Evolutionary conservation across 208 protist species (phyloP).

Genomic region (Leishmania major): DNA sequence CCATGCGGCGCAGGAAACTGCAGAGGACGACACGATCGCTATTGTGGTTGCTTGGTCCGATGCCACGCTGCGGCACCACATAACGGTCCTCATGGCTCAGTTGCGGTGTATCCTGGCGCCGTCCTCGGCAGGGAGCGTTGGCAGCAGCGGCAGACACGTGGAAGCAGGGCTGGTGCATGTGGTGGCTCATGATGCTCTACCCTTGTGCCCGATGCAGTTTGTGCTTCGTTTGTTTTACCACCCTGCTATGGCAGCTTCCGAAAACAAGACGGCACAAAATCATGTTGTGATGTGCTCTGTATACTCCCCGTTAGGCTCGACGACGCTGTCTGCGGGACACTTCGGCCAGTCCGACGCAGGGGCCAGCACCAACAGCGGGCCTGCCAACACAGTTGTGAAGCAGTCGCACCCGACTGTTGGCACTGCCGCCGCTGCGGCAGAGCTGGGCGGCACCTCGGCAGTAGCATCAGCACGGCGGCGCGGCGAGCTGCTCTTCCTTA

Average conservation of each 20-base stretch:
- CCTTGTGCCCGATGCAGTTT: constrained; percentile 18
- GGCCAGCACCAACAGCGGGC: neutral
- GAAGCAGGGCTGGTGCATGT: constrained; percentile 21
- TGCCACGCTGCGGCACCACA: constrained; percentile 24
- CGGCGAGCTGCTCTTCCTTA: constrained; percentile 23
- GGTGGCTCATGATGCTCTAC: constrained; percentile 38
- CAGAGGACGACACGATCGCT: constrained; percentile 15
- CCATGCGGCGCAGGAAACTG: neutral
- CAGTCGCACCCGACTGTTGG: neutral
- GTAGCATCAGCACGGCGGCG: constrained; percentile 11
- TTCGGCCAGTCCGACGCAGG: neutral
- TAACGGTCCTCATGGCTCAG: constrained; percentile 21
- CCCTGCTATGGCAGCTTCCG: constrained; percentile 8
- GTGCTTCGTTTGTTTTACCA: constrained; percentile 43
- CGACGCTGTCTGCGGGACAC: neutral
- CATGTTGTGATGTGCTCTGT: constrained; percentile 33
- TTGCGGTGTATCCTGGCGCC: constrained; percentile 14
- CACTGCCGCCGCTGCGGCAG: constrained; percentile 5
- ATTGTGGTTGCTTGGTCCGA: constrained; percentile 31
- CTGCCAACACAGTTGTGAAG: neutral
- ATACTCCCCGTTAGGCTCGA: constrained; percentile 9
- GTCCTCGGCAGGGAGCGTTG: neutral
- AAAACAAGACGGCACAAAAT: neutral
- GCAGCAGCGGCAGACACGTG: neutral
- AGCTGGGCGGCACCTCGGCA: constrained; percentile 1